phyloP scores from a whole-genome alignment of 1,139 yeast genomes.

The Fermentozyma sake region DNA sequence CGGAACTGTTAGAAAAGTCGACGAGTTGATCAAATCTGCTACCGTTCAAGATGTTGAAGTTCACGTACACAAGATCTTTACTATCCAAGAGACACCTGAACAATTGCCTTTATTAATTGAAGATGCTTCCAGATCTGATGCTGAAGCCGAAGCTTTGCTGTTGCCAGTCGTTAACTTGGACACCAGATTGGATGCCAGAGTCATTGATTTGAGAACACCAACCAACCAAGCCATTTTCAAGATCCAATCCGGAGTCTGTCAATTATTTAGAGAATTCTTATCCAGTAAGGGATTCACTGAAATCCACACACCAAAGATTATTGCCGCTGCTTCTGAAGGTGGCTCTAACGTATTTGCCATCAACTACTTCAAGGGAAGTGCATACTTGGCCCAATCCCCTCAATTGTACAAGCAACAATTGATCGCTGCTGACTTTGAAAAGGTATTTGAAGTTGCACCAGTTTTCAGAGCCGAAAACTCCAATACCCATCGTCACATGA shows the following conservation, averaged over 20 bases:
- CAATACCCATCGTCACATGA: constrained; percentile 98
- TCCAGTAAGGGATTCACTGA: constrained; percentile 68
- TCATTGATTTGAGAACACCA: constrained; percentile 91
- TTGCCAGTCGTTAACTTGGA: constrained; percentile 93
- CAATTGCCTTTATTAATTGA: constrained; percentile 91
- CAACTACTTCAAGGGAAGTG: constrained; percentile 86
- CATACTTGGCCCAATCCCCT: constrained; percentile 96
- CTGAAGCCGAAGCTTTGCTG: constrained; percentile 88
- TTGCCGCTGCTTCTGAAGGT: constrained; percentile 96
- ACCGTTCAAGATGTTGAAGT: constrained; percentile 90
- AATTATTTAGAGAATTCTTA: constrained; percentile 85
- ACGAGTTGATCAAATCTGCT: constrained; percentile 83
- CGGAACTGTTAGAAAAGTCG: constrained; percentile 80
- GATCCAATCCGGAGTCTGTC: constrained; percentile 86
- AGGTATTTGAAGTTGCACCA: constrained; percentile 93
- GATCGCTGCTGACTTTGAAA: constrained; percentile 96
- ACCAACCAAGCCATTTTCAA: constrained; percentile 97
- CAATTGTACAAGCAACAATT: constrained; percentile 97
- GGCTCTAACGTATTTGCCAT: constrained; percentile 96
- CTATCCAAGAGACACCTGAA: constrained; percentile 85
- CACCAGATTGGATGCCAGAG: constrained; percentile 92
- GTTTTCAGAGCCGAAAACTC: constrained; percentile 99
- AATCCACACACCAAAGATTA: constrained; percentile 91
- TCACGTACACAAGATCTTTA: constrained; percentile 64
- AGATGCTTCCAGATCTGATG: constrained; percentile 94